Percentiles rank a stretch among this genome's conserved stretches.
Evolutionary conservation across 768 basidiomycete genomes (phyloP).

Genomic region (Termitomyces sp.): DNA sequence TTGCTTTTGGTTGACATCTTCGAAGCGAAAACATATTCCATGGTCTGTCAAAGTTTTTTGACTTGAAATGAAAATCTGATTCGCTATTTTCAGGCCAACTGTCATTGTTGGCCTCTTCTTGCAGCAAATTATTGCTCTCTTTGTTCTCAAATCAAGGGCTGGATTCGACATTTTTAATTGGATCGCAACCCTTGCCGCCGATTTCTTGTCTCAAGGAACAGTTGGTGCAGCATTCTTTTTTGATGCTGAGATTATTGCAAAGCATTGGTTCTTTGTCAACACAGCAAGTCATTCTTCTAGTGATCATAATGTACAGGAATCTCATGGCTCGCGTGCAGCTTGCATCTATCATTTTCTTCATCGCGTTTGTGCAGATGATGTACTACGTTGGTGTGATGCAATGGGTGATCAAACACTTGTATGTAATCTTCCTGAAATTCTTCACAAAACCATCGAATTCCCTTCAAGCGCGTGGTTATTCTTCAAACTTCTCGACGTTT

Average conservation of each 20-base stretch:
- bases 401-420: constrained; percentile 88
- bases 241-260: constrained; percentile 51
- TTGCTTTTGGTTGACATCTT: constrained; percentile 66
- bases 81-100: constrained; percentile 52
- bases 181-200: constrained; percentile 74
- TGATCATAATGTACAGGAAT: not conserved
- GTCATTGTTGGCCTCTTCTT: constrained; percentile 81
- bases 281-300: constrained; percentile 36
- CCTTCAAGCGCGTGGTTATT: constrained; percentile 78
- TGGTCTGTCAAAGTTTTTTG: constrained; percentile 44
- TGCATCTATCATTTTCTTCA: constrained; percentile 85
- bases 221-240: constrained; percentile 83
- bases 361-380: constrained; percentile 88
- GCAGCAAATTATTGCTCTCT: constrained; percentile 83
- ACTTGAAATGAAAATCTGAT: not conserved
- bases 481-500: constrained; percentile 86
- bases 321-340: constrained; percentile 33
- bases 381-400: constrained; percentile 92
- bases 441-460: not conserved
- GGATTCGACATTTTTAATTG: constrained; percentile 83
- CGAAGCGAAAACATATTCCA: constrained; percentile 54
- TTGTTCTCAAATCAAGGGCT: constrained; percentile 80
- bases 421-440: not conserved
- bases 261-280: constrained; percentile 85
- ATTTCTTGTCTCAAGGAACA: constrained; percentile 66